Evolutionary conservation across 106 monocot species (phyloP).

Genomic region (Apostasia ramifera): DNA sequence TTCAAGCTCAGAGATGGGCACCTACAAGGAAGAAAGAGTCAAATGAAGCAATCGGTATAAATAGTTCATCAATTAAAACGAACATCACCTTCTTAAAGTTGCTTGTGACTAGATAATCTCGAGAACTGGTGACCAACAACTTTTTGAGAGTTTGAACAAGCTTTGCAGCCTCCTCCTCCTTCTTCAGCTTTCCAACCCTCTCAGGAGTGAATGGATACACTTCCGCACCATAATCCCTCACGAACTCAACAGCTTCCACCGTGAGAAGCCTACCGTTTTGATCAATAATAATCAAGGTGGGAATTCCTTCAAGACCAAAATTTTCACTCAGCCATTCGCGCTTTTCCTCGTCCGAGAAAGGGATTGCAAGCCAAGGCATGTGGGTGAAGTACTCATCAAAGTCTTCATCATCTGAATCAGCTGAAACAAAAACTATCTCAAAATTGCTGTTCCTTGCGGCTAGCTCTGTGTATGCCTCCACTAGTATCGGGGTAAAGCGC

Average conservation of each 20-base stretch:
- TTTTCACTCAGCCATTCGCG: slow-evolving; percentile 21
- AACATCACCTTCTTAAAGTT: slow-evolving; percentile 41
- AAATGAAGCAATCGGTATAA: not conserved
- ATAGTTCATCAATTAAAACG: too few relatives aligned
- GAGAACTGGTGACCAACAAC: slow-evolving; percentile 25
- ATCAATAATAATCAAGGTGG: slow-evolving; percentile 51
- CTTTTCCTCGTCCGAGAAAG: slow-evolving; percentile 47
- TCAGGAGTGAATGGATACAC: slow-evolving; percentile 46
- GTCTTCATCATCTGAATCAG: slow-evolving; percentile 47
- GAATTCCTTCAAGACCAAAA: slow-evolving; percentile 48
- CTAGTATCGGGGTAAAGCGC: slow-evolving; percentile 48
- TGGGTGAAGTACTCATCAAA: slow-evolving; percentile 49
- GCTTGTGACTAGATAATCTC: slow-evolving; percentile 53
- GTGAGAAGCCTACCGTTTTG: slow-evolving; percentile 34
- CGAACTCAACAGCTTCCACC: slow-evolving; percentile 17
- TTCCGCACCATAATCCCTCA: slow-evolving; percentile 41
- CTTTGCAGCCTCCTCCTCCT: slow-evolving; percentile 40
- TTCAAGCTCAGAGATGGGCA: slow-evolving; percentile 63
- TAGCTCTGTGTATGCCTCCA: slow-evolving; percentile 42
- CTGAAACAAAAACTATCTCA: slow-evolving; percentile 71
- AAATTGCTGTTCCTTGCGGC: slow-evolving; percentile 18
- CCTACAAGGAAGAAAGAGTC: slow-evolving; percentile 15
- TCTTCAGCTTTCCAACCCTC: slow-evolving; percentile 38
- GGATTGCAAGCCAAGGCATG: slow-evolving; percentile 91
- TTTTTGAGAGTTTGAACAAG: slow-evolving; percentile 53